phyloP scores from a whole-genome alignment of 768 basidiomycete species.

The Cubamyces sp. region DNA sequence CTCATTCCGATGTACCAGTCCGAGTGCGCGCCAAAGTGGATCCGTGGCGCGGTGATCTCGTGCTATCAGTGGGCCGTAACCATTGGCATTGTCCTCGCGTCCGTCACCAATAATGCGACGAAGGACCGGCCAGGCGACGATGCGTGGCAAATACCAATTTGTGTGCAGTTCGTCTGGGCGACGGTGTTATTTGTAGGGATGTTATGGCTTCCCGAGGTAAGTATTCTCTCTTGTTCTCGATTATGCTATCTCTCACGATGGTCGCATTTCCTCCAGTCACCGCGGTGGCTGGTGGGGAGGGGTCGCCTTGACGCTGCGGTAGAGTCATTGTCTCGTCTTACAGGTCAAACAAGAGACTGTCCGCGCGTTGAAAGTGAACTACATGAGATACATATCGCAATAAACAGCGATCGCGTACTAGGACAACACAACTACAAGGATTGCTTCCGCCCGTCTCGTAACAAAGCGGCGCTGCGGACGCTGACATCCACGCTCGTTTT shows the following conservation, averaged over 20 bases:
- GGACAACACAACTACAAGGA: slow-evolving; percentile 67
- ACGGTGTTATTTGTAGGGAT: slow-evolving; percentile 70
- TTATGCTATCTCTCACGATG: not conserved
- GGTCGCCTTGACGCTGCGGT: slow-evolving; percentile 62
- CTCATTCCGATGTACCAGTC: slow-evolving; percentile 63
- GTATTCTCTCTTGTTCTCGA: not conserved
- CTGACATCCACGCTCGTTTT: slow-evolving; percentile 82
- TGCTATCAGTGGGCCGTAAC: slow-evolving; percentile 62
- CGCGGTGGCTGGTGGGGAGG: slow-evolving; percentile 76
- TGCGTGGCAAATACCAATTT: slow-evolving; percentile 71
- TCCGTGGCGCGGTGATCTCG: slow-evolving; percentile 35
- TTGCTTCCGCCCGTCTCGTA: slow-evolving; percentile 54
- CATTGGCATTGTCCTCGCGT: slow-evolving; percentile 75
- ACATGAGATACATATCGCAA: slow-evolving; percentile 58
- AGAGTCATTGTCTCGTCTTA: slow-evolving; percentile 62
- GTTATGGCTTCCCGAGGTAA: slow-evolving; percentile 63
- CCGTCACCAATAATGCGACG: slow-evolving; percentile 69
- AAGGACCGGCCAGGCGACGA: slow-evolving; percentile 50
- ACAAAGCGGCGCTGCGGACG: slow-evolving; percentile 70
- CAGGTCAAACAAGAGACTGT: slow-evolving; percentile 49
- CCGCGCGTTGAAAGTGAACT: slow-evolving; percentile 56
- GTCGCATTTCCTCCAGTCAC: slow-evolving; percentile 47
- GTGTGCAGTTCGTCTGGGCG: slow-evolving; percentile 81
- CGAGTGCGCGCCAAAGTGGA: slow-evolving; percentile 70
- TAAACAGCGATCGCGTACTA: slow-evolving; percentile 60